Evolutionary conservation across 345 rosid genomes (phyloP), one percentile per base, ranked within the genome.

Genomic region (Pistacia vera): DNA sequence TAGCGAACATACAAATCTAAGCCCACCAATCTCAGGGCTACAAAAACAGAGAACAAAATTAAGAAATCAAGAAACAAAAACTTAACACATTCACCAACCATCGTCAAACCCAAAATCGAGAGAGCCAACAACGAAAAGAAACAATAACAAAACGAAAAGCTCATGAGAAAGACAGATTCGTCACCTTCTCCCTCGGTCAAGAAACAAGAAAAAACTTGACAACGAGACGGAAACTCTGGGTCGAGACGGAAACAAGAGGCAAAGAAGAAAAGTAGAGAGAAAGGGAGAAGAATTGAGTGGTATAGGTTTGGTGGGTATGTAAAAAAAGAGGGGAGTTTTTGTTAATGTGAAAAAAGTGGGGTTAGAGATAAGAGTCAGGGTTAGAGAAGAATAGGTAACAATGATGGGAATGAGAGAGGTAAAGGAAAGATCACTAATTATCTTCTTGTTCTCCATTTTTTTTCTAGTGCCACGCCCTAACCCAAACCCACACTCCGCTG

Each of bases 371-470:
- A 86, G 83, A 71, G 66, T 79, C 81, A 85, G 88, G 85, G 93
- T 82, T 86, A 68, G 77, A 72, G 85, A 48, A 81, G 66, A 73
- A 79, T 68, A 61, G 46, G 68, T 20, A 72, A 66, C 38, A 67
- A 82, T 60, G 64, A 78, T 63, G 75, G 73, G 81, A 74, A 62
- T 63, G 88, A 78, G 83, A 82, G 70, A 83, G 71, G 82, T 78
- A 75, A 72, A 59, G 80, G 75, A 70, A 75, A 76, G 80, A 77
- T 67, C 77, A 77, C 83, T 86, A 71, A 84, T 85, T 80, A 80
- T 85, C 95, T 84, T 76, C 73, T 83, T 71, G 75, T 82, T 86
- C 91, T 83, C 97, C 98, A 93, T 93, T 71, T 85, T 90, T 89
- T 89, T 78, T 87, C 91, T 90, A 88, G 82, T 90, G 81, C 90